Base-by-base conservation (phyloP, 306 rosid genomes). In the Alnus glutinosa region DNA sequence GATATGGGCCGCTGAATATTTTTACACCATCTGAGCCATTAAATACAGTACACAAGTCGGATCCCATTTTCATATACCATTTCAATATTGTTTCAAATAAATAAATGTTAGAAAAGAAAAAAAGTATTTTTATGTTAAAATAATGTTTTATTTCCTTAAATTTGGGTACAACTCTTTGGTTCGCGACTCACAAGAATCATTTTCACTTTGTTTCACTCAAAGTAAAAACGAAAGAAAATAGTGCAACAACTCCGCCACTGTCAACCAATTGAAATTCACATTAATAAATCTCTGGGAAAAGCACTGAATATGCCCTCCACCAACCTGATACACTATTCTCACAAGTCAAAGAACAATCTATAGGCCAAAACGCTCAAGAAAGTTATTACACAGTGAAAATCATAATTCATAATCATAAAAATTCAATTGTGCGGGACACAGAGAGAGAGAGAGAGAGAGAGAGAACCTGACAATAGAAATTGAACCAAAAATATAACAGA, bases 391-490 rank as follows among this genome's bases (percentile, higher is more conserved):
- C 64, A 61, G 23, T 49, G 70, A 79, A 79, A 79, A 61, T 48
- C 54, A 37, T 72, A 39, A 79, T 62, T 62, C 46, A 32, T 63
- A 63, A 63, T 63, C 70, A 34, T 32, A 36, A 34, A 63, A 49
- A 72, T 23, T 37, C 62, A 54, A 54, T 11, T 63, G 46, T 76
- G 19, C 28, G 52, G 23, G 67, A 48, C 32, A 5, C 3, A 9
- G 30, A 71, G 64, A 39, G 32, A 48, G 52, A 49, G 52, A 49
- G 52, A 49, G 52, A 48, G 13, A 48, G 50, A 78, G 69, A 59
- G 5, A 7, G n/a, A 72, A 87, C 79, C 86, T 77, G 70, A n/a
- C 44, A 32, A 63, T 12, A 12, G n/a, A 32, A 63, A 63, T 63
- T 14, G 70, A 32, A 63, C 70, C 70, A 63, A 63, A 63, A 63